Evolutionary conservation across 2,329 filamentous ascomycete species (phyloP), one percentile per base, ranked within the genome.

Genomic region (Pseudocercospora vitis): DNA sequence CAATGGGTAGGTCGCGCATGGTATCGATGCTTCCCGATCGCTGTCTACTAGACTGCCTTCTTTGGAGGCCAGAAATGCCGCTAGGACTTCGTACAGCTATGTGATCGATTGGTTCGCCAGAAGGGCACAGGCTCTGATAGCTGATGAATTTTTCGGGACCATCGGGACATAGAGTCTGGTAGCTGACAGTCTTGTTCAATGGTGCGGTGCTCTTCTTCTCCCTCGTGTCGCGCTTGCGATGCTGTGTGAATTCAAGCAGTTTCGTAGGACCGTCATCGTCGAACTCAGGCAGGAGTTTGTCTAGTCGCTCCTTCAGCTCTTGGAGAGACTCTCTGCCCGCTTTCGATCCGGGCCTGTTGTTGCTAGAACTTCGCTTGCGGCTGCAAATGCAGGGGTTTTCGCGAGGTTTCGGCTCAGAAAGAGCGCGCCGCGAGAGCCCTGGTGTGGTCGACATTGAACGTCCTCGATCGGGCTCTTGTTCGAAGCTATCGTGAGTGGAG

Each of bases 1-100:
- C 42, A 19, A 45, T 45, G 24, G 42, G 42, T 7, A 45, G 42
- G 42, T 45, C 12, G 24, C 42, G 42, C 24, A 31, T 31, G 23
- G 42, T 45, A 18, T 45, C 42, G 26, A 45, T 11, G 26, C 42
- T 55, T 35, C 40, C 42, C 2, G 37, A 47, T 14, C 44, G 37
- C 26, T 42, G 24, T 23, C 37, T 21, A 4, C 23, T 5, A 7
- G 37, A 16, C 19, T 28, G 18, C 12, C 33, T 23, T 39, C 19
- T 31, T 12, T 18, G 21, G 42, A 45, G 29, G 42, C 42, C 42
- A 19, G 9, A 12, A 14, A 45, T 23, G n/a, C n/a, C 24, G 14
- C n/a, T 28, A 9, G 26, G 26, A 12, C 29, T 45, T 14, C 19
- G 18, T 14, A 18, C 24, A 3, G 42, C 23, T 12, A 14, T 19